Conservation (phyloP, 768 basidiomycete genomes). For the Panaeolus papilionaceus region DNA sequence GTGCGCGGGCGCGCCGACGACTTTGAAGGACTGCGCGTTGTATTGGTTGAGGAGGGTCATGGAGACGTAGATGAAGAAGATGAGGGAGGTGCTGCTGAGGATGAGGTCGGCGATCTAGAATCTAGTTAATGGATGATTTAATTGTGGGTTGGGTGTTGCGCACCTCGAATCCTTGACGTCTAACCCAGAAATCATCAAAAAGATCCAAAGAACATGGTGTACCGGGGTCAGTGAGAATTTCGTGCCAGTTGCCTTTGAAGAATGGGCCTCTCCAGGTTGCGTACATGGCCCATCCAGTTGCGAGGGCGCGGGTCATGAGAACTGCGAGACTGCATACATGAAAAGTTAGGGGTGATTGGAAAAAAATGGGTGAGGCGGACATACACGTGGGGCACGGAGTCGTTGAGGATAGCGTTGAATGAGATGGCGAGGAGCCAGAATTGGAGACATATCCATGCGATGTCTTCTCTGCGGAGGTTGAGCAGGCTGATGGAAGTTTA, state of each 20-base stretch:
- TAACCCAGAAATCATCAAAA: conserved; percentile 50
- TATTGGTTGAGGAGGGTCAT: conserved; percentile 56
- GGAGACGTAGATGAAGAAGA: conserved; percentile 50
- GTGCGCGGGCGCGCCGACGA: conserved; percentile 57
- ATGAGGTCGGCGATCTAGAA: conserved; percentile 55
- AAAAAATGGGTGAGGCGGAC: conserved; percentile 20
- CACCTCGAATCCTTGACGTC: conserved; percentile 50
- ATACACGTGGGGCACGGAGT: conserved; percentile 63
- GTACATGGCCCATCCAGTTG: conserved; percentile 59
- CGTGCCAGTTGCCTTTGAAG: conserved; percentile 39
- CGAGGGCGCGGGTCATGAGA: conserved; percentile 49
- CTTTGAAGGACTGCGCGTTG: conserved; percentile 53
- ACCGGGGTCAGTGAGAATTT: conserved; percentile 43
- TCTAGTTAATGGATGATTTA: background rate
- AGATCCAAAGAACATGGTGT: conserved; percentile 58
- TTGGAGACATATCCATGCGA: conserved; percentile 53
- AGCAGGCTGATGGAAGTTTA: conserved; percentile 37
- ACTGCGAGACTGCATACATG: conserved; percentile 48
- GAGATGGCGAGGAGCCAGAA: conserved; percentile 62
- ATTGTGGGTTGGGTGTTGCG: conserved; percentile 14
- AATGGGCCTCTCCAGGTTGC: conserved; percentile 52
- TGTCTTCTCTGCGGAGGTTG: conserved; percentile 52
- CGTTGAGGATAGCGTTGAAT: conserved; percentile 52
- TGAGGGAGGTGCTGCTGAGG: conserved; percentile 48
- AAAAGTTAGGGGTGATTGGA: background rate